Percentiles rank a stretch among this genome's conserved stretches.
These are phyloP conservation scores for Aciculosporium take DNA, from an alignment of 2,329 filamentous ascomycete species.

Conservation along the genomic window DNA sequence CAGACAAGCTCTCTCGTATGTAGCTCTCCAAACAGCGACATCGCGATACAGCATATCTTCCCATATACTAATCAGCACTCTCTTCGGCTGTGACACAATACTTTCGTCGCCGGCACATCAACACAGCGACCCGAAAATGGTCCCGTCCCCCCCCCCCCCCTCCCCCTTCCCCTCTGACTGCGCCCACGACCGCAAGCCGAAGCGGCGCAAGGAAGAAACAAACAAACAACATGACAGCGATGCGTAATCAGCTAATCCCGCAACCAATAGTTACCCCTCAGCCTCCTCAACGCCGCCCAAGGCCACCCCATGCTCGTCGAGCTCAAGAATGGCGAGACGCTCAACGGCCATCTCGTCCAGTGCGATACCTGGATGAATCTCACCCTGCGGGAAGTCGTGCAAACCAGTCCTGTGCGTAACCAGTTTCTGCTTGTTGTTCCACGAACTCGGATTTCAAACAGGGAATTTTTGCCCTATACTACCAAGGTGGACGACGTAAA, in stretches of 20 bases:
- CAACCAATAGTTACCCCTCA: conserved; percentile 46
- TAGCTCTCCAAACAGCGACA: background rate
- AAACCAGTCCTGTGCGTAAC: conserved; percentile 71
- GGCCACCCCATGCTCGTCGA: conserved; percentile 97
- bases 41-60: background rate
- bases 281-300: conserved; percentile 86
- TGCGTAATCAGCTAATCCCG: background rate
- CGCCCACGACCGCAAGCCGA: too few relatives aligned
- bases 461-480: too few relatives aligned
- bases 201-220: background rate
- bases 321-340: conserved; percentile 92
- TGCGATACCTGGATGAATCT: conserved; percentile 99
- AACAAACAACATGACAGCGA: background rate
- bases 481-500: too few relatives aligned
- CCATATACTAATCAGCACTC: too few relatives aligned
- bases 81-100: background rate
- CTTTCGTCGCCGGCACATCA: background rate
- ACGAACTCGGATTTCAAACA: too few relatives aligned
- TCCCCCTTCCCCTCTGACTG: too few relatives aligned
- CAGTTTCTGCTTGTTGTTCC: too few relatives aligned
- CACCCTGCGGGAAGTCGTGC: conserved; percentile 90
- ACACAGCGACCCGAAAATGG: background rate
- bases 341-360: conserved; percentile 89
- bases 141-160: background rate
- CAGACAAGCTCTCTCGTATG: background rate